Evolutionary conservation across 805 yeast genomes (phyloP), one percentile per base, ranked within the genome.

Genomic region (Candida silvatica): DNA sequence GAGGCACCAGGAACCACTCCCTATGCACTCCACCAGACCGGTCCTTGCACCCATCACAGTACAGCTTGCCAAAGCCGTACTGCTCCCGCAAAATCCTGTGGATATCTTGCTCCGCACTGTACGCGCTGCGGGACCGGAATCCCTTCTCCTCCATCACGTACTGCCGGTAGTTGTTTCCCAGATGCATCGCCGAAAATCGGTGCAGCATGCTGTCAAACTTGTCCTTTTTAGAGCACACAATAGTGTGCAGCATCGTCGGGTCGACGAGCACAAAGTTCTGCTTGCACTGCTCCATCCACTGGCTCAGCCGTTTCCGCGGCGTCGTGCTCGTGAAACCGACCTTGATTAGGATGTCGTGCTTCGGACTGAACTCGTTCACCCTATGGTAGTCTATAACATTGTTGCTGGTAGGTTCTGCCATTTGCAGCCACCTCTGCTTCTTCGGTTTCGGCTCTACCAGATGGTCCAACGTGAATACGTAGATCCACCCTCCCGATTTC

Each of bases 1-100:
- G 61, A 0, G 77, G 77, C 1, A 74, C 48, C n/a, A 71, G 48
- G 40, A 74, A 74, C 79, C 80, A 74, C 45, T 74, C 80, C 12
- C 58, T 59, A 46, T 74, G 80, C 9, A 47, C 45, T 4, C 52
- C 54, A 12, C 36, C 37, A 5, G 23, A 15, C 6, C 25, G 7
- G 1, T 16, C 22, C 16, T 25, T 38, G 46, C 79, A 73, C 3
- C 69, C 69, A 11, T 61, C 61, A 47, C 80, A 74, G 35, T 54
- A 61, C 11, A 74, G 49, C 29, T 58, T 62, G 2, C 78, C 77
- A 19, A 54, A 51, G 1, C 80, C 80, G 42, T 62, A 74, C 27
- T 37, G 49, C 6, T 39, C 34, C 14, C 66, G 48, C 12, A 74
- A 47, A 7, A 37, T 35, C 8, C 38, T 39, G 45, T 74, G 80